phyloP scores from a whole-genome alignment of 352 stramenopile genomes.

The Thalassiosira mediterranea region DNA sequence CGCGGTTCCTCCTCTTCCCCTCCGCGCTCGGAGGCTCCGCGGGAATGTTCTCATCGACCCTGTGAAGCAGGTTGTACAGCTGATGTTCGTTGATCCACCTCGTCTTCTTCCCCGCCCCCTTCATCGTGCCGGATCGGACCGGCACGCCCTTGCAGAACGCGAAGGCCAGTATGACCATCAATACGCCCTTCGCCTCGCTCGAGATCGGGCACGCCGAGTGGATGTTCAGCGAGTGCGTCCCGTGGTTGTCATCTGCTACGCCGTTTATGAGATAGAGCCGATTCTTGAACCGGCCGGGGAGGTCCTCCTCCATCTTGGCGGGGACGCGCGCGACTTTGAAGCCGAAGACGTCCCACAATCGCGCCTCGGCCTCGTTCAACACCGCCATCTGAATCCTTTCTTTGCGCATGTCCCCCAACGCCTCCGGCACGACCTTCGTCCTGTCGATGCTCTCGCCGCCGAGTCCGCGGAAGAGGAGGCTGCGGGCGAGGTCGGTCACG shows the following conservation, averaged over 20 bases:
- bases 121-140: constrained; percentile 26
- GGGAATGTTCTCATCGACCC: constrained; percentile 77
- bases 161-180: constrained; percentile 76
- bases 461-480: constrained; percentile 77
- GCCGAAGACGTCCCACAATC: constrained; percentile 74
- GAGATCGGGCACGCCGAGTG: constrained; percentile 54
- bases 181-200: constrained; percentile 63
- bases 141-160: constrained; percentile 75
- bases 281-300: constrained; percentile 71
- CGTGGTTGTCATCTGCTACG: constrained; percentile 55
- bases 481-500: constrained; percentile 53
- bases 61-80: constrained; percentile 72
- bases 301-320: constrained; percentile 58
- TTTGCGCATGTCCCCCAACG: constrained; percentile 32
- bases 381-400: constrained; percentile 45
- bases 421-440: constrained; percentile 68
- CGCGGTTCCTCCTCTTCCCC: constrained; percentile 27
- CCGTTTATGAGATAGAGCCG: constrained; percentile 75
- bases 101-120: constrained; percentile 41
- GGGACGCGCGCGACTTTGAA: constrained; percentile 62
- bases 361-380: constrained; percentile 60
- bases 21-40: constrained; percentile 58
- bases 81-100: constrained; percentile 64
- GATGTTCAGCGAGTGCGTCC: constrained; percentile 66
- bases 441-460: constrained; percentile 72